phyloP scores from a whole-genome alignment of 148 eudicot species.

The Heliosperma pusillum region DNA sequence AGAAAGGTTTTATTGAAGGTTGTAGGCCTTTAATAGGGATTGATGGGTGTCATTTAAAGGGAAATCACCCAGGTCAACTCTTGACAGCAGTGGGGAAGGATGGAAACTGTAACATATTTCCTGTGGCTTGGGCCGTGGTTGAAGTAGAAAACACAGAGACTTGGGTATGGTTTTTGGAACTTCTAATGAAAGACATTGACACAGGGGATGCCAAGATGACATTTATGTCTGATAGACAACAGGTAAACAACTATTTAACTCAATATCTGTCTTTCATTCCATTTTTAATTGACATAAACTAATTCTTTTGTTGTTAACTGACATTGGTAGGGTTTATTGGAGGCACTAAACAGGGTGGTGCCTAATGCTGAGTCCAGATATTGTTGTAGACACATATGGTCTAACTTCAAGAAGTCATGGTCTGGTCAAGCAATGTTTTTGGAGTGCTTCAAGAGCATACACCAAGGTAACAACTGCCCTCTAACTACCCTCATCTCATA shows the following conservation, averaged over 20 bases:
- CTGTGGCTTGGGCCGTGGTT: constrained; percentile 10
- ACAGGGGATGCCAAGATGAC: background rate
- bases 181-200: background rate
- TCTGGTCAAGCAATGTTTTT: background rate
- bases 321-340: background rate
- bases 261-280: background rate
- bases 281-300: too few relatives aligned
- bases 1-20: background rate
- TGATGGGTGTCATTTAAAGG: constrained; percentile 10
- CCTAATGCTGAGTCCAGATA: constrained; percentile 8
- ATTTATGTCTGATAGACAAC: constrained; percentile 18
- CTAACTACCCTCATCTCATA: too few relatives aligned
- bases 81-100: background rate
- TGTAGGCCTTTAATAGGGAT: constrained; percentile 15
- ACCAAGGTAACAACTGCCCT: background rate
- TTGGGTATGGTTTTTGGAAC: constrained; percentile 11
- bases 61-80: background rate
- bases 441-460: constrained; percentile 1
- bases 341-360: background rate
- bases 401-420: background rate
- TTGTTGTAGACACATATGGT: constrained; percentile 15
- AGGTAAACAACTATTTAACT: background rate
- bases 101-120: constrained; percentile 18
- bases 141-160: constrained; percentile 6
- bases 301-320: too few relatives aligned